These are phyloP conservation scores for Diplodia sapinea DNA, from an alignment of 2,329 filamentous ascomycete genomes.

Conservation along the genomic window DNA sequence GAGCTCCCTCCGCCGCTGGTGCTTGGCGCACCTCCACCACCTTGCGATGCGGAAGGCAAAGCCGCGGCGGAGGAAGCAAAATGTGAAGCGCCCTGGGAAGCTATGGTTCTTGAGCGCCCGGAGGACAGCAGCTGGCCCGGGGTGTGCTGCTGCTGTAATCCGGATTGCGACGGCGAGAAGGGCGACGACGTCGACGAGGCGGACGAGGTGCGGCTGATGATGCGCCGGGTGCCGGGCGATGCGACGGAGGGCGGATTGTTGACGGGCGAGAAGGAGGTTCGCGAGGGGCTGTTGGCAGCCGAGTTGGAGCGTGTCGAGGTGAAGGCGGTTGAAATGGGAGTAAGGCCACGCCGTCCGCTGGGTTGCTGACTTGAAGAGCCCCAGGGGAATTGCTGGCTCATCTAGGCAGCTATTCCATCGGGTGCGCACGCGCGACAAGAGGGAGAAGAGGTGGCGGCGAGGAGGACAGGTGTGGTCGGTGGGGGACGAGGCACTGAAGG, in stretches of 20 bases:
- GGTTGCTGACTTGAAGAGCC: conserved; percentile 61
- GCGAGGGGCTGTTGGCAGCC: conserved; percentile 57
- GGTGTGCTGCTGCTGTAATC: conserved; percentile 59
- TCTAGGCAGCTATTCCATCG: conserved; percentile 52
- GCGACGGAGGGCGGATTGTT: conserved; percentile 58
- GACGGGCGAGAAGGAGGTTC: conserved; percentile 58
- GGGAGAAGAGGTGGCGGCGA: conserved; percentile 34
- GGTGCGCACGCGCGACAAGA: conserved; percentile 44
- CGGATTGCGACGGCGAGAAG: conserved; percentile 61
- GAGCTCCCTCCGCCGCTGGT: conserved; percentile 62
- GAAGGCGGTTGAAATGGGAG: conserved; percentile 63
- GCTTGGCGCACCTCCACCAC: conserved; percentile 58
- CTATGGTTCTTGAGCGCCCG: conserved; percentile 61
- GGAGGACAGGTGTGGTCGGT: conserved; percentile 34
- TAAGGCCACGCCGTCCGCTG: conserved; percentile 61
- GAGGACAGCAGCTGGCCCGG: conserved; percentile 61
- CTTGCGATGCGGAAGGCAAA: conserved; percentile 55
- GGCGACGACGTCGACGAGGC: conserved; percentile 61
- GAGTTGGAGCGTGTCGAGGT: conserved; percentile 51
- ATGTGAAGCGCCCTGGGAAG: conserved; percentile 59
- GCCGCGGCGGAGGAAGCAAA: conserved; percentile 62
- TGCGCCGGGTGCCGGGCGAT: conserved; percentile 54
- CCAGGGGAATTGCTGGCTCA: conserved; percentile 63
- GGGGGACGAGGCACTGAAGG: conserved; percentile 27
- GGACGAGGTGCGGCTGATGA: conserved; percentile 60